phyloP scores from a whole-genome alignment of 2,329 filamentous ascomycete species.

The Pseudocercospora eumusae region DNA sequence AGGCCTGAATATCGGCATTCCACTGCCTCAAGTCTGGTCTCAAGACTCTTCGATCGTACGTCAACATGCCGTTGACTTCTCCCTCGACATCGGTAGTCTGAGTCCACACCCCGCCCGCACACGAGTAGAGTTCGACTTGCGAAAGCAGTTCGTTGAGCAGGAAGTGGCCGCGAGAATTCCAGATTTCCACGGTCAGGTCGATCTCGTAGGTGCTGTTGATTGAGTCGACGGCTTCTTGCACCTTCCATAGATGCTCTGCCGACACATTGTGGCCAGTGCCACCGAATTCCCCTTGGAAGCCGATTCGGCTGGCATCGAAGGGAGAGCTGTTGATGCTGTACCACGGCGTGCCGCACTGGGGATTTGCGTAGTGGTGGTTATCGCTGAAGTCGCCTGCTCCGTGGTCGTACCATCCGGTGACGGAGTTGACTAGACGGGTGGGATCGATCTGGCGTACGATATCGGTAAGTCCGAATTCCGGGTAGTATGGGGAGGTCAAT shows the following conservation, averaged over 20 bases:
- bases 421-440: slow-evolving; percentile 63
- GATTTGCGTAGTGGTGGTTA: slow-evolving; percentile 71
- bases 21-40: slow-evolving; percentile 56
- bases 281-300: slow-evolving; percentile 70
- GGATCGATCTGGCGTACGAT: slow-evolving; percentile 61
- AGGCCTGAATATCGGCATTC: slow-evolving; percentile 59
- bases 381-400: slow-evolving; percentile 68
- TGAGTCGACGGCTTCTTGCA: slow-evolving; percentile 57
- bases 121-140: slow-evolving; percentile 58
- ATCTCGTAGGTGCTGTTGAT: slow-evolving; percentile 71
- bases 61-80: slow-evolving; percentile 71
- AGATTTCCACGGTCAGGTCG: slow-evolving; percentile 57
- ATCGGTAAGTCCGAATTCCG: slow-evolving; percentile 60
- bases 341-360: slow-evolving; percentile 70
- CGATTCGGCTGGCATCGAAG: slow-evolving; percentile 62
- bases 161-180: slow-evolving; percentile 66
- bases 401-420: slow-evolving; percentile 68
- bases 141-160: slow-evolving; percentile 52
- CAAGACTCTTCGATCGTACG: slow-evolving; percentile 61
- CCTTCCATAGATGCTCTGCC: slow-evolving; percentile 66
- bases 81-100: slow-evolving; percentile 75
- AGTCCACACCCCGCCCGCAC: slow-evolving; percentile 70
- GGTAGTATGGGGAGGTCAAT: slow-evolving; percentile 46
- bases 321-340: slow-evolving; percentile 60
- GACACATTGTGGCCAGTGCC: slow-evolving; percentile 67